Conservation (phyloP, 345 rosid species). For the Turnera subulata region DNA sequence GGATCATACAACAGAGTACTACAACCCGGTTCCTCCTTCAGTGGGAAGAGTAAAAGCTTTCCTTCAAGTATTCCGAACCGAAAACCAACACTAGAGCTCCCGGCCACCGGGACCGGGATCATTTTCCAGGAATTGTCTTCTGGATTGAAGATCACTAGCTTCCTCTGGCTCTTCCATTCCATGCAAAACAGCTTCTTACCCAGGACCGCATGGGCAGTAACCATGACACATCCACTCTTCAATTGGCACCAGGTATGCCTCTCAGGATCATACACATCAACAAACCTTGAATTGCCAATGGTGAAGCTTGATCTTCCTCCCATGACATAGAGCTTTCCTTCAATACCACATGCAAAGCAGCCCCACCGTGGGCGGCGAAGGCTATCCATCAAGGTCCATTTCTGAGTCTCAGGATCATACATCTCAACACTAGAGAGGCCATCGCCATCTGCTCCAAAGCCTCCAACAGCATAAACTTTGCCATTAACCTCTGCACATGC, state of each 20-base stretch:
- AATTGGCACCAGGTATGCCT: constrained; percentile 61
- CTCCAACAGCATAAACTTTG: constrained; percentile 79
- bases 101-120: constrained; percentile 71
- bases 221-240: constrained; percentile 92
- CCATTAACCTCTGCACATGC: constrained; percentile 92
- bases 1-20: constrained; percentile 70
- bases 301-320: constrained; percentile 97
- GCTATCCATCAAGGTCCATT: constrained; percentile 65
- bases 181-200: constrained; percentile 75
- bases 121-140: constrained; percentile 66
- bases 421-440: constrained; percentile 74
- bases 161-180: constrained; percentile 90
- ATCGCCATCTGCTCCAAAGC: constrained; percentile 62
- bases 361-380: constrained; percentile 87
- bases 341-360: constrained; percentile 69
- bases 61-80: constrained; percentile 71
- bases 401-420: constrained; percentile 55
- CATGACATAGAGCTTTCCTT: constrained; percentile 80
- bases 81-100: constrained; percentile 60
- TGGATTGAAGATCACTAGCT: constrained; percentile 58
- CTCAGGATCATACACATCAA: constrained; percentile 70
- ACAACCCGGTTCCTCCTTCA: constrained; percentile 45
- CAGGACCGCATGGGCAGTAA: constrained; percentile 82
- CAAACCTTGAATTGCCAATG: constrained; percentile 73
- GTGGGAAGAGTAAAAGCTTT: constrained; percentile 69